These are phyloP conservation scores for Debaryomyces sp. DNA, from an alignment of 1,139 yeast species.

Conservation along the genomic window DNA sequence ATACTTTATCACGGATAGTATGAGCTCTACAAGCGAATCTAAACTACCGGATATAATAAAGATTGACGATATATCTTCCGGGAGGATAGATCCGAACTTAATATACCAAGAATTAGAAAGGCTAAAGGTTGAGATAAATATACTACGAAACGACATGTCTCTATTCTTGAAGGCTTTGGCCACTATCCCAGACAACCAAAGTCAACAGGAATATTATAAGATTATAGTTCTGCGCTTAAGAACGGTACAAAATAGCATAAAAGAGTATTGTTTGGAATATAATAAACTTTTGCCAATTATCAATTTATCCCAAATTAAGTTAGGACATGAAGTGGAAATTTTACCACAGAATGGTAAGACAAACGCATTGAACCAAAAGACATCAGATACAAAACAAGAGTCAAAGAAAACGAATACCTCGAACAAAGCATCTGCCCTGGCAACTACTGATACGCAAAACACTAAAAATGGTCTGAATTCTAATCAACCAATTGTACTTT, in stretches of 20 bases:
- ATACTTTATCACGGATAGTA: background rate
- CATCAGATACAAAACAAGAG: background rate
- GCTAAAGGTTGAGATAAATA: constrained; percentile 45
- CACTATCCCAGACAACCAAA: constrained; percentile 35
- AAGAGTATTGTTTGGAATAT: constrained; percentile 47
- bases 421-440: background rate
- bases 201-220: constrained; percentile 42
- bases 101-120: constrained; percentile 45
- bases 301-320: constrained; percentile 51
- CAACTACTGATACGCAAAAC: background rate
- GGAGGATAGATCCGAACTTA: constrained; percentile 40
- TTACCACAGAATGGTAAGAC: constrained; percentile 17
- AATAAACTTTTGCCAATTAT: constrained; percentile 51
- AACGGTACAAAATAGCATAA: constrained; percentile 40
- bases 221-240: constrained; percentile 32
- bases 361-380: background rate
- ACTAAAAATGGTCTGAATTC: constrained; percentile 6
- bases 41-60: constrained; percentile 41
- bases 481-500: constrained; percentile 10
- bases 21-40: constrained; percentile 10
- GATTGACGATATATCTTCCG: constrained; percentile 51
- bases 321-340: constrained; percentile 49
- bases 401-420: background rate
- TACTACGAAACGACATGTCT: constrained; percentile 48
- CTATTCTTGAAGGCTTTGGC: constrained; percentile 43